Evolutionary conservation across 495 filamentous ascomycete genomes (phyloP).

Genomic region (Podospora sp.): DNA sequence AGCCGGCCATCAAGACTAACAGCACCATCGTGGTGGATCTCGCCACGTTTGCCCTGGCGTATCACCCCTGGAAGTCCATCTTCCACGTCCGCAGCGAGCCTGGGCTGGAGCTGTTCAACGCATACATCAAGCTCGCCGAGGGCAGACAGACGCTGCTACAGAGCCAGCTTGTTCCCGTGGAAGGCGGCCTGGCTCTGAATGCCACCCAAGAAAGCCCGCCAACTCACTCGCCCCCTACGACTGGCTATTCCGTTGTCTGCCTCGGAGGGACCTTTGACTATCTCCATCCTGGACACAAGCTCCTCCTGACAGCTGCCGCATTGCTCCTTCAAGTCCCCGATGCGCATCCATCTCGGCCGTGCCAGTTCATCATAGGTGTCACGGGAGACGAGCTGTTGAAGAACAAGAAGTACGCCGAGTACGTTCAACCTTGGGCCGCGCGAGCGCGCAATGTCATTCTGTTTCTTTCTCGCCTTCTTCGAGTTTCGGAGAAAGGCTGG

Average conservation of each 20-base stretch:
- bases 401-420: constrained; percentile 85
- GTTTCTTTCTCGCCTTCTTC: constrained; percentile 73
- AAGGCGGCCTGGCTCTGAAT: constrained; percentile 51
- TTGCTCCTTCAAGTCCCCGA: constrained; percentile 64
- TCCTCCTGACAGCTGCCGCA: constrained; percentile 83
- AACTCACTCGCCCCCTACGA: constrained; percentile 27
- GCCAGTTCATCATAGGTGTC: constrained; percentile 77
- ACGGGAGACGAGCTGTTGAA: constrained; percentile 82
- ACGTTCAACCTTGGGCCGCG: constrained; percentile 74
- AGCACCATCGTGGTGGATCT: constrained; percentile 65
- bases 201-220: constrained; percentile 20
- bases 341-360: constrained; percentile 33
- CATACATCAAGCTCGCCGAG: constrained; percentile 49
- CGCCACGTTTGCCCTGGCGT: constrained; percentile 63
- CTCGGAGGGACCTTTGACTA: constrained; percentile 97
- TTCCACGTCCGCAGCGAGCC: constrained; percentile 65
- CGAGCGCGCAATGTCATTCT: constrained; percentile 67
- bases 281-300: constrained; percentile 93
- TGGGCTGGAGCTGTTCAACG: constrained; percentile 51
- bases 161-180: constrained; percentile 47
- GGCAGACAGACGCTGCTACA: constrained; percentile 46
- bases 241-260: constrained; percentile 55
- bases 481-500: constrained; percentile 49
- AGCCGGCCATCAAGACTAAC: constrained; percentile 38
- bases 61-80: constrained; percentile 68